Base-by-base conservation (phyloP, 306 rosid genomes). In the Castanea sativa region DNA sequence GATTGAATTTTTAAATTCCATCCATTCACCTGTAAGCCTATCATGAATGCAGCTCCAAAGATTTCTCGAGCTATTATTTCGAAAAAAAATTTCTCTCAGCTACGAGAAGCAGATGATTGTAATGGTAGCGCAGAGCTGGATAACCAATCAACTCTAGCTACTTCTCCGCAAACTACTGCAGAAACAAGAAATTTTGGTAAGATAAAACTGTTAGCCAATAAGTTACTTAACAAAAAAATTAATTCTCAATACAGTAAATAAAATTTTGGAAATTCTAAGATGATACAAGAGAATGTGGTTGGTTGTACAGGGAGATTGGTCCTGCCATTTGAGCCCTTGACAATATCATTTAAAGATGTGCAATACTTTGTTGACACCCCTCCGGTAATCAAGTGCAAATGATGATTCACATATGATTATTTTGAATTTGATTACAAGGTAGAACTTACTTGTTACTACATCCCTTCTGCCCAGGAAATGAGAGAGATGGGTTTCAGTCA, bases 391-490 rank as follows among this genome's bases (percentile, higher is more conserved):
- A 59, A 79, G 64, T 15, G 16, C 78, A 38, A 67, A 69, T 30
- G 52, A 60, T 38, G 25, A 19, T 33, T 35, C 20, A 19, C 2
- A 76, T 25, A 19, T 74, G 60, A 16, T 81, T 76, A 65, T 78
- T 77, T 53, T 82, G 77, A 57, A 70, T 55, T 55, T 75, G 57
- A 65, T 79, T 15, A 73, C 30, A 52, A 60, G 79, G 80, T 59
- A 64, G 23, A 30, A 77, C 56, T 81, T 68, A 64, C 80, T 51
- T 51, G 43, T 71, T 52, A 55, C 76, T 73, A 21, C 72, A 67
- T 59, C 79, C 35, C 79, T 77, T 74, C 14, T 77, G 69, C 72
- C 73, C 89, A 91, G 98, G 93, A 91, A 84, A 94, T 91, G 97
- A 92, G 76, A 79, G 80, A 75, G 30, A 83, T 80, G 8, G 97